Evolutionary conservation across 768 basidiomycete species (phyloP), one percentile per base, ranked within the genome.

Genomic region (Naganishia onofrii): DNA sequence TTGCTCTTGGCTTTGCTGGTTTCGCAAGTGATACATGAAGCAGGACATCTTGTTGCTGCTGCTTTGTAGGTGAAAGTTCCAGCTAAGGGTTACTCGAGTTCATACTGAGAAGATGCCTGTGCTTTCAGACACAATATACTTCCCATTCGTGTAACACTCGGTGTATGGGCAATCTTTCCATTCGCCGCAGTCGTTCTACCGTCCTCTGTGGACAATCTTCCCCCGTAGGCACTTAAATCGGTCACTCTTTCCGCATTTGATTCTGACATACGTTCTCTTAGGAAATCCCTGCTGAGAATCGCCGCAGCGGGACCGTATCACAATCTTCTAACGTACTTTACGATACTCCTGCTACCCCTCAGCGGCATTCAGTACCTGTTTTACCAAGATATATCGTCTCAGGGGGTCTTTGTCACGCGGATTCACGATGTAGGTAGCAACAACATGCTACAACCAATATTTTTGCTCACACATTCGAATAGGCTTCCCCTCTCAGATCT

Each of bases 1-100:
- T n/a, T 71, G 21, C 34, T 71, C 4, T n/a, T 65, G 32, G 55
- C 66, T 19, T 44, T 71, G 34, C 38, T 71, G 23, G 23, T 53
- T 17, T 46, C 32, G 26, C 70, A 71, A 55, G 52, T 71, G n/a
- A 54, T 67, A 9, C 70, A 71, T 31, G 70, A 71, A 31, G 28
- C 46, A 10, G 70, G 70, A 38, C 70, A 71, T 52, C 28, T 71
- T 12, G 46, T 63, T 1, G 70, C 51, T 1, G 70, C 56, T 17
- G 55, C 70, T 46, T 21, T 71, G 68, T 69, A 54, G 7, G 68
- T 69, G 12, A 38, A 19, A 58, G 5, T 17, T 32, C 9, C 3
- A 15, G 15, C 44, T n/a, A n/a, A 26, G 7, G 3, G 23, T n/a
- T 4, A 51, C n/a, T 51, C 46, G 48, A 3, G 48, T 23, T 23